A percentile compares a stretch with the other conserved stretches of the same genome.
These are phyloP conservation scores for Sclerotinia minor DNA, from an alignment of 2,329 filamentous ascomycete genomes.

Conservation along the genomic window DNA sequence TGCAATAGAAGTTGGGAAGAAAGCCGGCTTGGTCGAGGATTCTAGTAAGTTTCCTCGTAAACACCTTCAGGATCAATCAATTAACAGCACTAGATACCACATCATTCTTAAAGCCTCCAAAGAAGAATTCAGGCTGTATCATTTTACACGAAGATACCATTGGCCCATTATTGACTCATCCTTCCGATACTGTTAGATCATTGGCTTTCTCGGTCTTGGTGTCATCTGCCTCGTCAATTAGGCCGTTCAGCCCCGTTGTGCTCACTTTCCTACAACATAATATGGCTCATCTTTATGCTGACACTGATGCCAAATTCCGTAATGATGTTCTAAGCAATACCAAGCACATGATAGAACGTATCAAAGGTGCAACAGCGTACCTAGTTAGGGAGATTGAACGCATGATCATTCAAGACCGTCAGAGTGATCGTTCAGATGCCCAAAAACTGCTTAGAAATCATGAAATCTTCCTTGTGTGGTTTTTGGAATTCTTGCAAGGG, in stretches of 20 bases:
- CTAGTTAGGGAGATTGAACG: constrained; percentile 47
- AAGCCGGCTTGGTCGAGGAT: constrained; percentile 67
- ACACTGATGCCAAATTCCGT: constrained; percentile 82
- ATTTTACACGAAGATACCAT: constrained; percentile 49
- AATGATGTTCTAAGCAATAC: constrained; percentile 76
- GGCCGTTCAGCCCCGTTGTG: constrained; percentile 64
- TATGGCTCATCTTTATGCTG: constrained; percentile 72
- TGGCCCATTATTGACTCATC: constrained; percentile 54
- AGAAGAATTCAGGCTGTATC: constrained; percentile 40
- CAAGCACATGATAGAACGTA: constrained; percentile 73
- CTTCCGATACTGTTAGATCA: constrained; percentile 66
- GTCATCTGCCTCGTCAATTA: constrained; percentile 71
- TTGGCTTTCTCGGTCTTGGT: constrained; percentile 81
- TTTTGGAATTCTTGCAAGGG: constrained; percentile 66
- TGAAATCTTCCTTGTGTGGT: constrained; percentile 70
- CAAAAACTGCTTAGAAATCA: constrained; percentile 47
- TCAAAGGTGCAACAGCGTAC: constrained; percentile 65
- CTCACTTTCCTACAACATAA: constrained; percentile 64
- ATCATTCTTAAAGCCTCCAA: constrained; percentile 44
- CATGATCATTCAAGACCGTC: constrained; percentile 15
- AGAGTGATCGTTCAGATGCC: constrained; percentile 20
- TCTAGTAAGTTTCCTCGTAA: constrained; percentile 50
- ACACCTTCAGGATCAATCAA: constrained; percentile 3
- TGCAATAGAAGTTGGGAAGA: constrained; percentile 70
- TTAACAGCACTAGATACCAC: constrained; percentile 30